phyloP scores from a whole-genome alignment of 2,329 filamentous ascomycete genomes.

The Phoma sp. region DNA sequence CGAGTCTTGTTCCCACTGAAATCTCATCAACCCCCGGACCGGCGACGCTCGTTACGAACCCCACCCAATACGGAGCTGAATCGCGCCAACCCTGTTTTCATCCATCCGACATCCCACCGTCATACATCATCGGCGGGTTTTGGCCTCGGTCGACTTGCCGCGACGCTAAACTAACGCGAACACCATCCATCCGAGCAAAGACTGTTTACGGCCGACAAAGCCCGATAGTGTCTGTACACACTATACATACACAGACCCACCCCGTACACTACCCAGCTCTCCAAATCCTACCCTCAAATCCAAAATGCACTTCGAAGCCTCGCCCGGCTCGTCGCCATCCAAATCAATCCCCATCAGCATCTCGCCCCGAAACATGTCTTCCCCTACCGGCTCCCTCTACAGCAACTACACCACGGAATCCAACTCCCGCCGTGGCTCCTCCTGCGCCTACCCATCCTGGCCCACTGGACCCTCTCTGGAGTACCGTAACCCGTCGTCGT shows the following conservation, averaged over 20 bases:
- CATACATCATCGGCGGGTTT: conserved; percentile 36
- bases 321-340: conserved; percentile 46
- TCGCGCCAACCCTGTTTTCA: conserved; percentile 25
- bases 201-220: conserved; percentile 29
- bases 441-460: conserved; percentile 52
- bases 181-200: conserved; percentile 19
- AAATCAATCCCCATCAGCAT: conserved; percentile 49
- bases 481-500: conserved; percentile 48
- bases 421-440: conserved; percentile 39
- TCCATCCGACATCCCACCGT: conserved; percentile 26
- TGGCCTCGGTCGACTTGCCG: conserved; percentile 40
- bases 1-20: conserved; percentile 16
- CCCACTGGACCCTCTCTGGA: conserved; percentile 47
- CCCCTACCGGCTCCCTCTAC: conserved; percentile 45
- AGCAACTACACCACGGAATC: conserved; percentile 43
- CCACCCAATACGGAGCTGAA: conserved; percentile 25
- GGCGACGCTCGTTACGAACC: conserved; percentile 13
- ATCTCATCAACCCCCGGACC: conserved; percentile 14
- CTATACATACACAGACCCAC: conserved; percentile 35
- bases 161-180: conserved; percentile 26
- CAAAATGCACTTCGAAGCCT: conserved; percentile 47
- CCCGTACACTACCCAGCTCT: conserved; percentile 21
- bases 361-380: conserved; percentile 44
- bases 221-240: conserved; percentile 29
- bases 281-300: background rate